These are phyloP conservation scores for Heterobasidion irregulare DNA, from an alignment of 1,284 basidiomycete species.

Conservation along the genomic window DNA sequence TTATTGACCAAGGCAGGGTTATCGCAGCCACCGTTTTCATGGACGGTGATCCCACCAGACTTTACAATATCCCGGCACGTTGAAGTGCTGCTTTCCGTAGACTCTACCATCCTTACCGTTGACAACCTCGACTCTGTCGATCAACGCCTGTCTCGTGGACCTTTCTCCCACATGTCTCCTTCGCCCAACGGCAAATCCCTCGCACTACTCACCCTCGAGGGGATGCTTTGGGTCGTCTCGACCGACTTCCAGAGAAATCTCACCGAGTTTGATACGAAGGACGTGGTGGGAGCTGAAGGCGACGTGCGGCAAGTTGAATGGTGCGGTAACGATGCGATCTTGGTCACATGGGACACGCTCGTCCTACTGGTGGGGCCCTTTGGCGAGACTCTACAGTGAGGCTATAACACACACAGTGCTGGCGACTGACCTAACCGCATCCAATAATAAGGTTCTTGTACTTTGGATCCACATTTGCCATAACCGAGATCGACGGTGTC, in stretches of 20 bases:
- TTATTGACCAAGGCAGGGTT: slow-evolving; percentile 36
- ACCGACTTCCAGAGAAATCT: slow-evolving; percentile 87
- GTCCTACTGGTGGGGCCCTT: slow-evolving; percentile 87
- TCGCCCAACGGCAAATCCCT: slow-evolving; percentile 94
- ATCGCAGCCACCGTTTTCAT: slow-evolving; percentile 70
- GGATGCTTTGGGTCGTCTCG: slow-evolving; percentile 86
- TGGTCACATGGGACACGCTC: slow-evolving; percentile 77
- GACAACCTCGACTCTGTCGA: slow-evolving; percentile 85
- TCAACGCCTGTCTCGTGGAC: slow-evolving; percentile 83
- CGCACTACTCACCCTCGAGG: slow-evolving; percentile 71
- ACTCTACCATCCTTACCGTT: slow-evolving; percentile 70
- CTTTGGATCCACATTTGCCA: slow-evolving; percentile 64
- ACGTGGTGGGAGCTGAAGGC: slow-evolving; percentile 41
- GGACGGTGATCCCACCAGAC: slow-evolving; percentile 85
- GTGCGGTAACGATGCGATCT: slow-evolving; percentile 95
- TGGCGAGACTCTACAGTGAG: slow-evolving; percentile 81
- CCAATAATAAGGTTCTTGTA: slow-evolving; percentile 74
- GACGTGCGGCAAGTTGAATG: slow-evolving; percentile 73
- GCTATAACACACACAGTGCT: slow-evolving; percentile 5
- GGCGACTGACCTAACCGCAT: neutral
- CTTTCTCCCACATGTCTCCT: slow-evolving; percentile 80
- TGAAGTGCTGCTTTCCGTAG: slow-evolving; percentile 78
- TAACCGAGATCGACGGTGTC: slow-evolving; percentile 85
- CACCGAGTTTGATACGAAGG: slow-evolving; percentile 74
- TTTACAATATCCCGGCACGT: slow-evolving; percentile 79